phyloP scores from a whole-genome alignment of 345 rosid genomes.

The Populus tremula region DNA sequence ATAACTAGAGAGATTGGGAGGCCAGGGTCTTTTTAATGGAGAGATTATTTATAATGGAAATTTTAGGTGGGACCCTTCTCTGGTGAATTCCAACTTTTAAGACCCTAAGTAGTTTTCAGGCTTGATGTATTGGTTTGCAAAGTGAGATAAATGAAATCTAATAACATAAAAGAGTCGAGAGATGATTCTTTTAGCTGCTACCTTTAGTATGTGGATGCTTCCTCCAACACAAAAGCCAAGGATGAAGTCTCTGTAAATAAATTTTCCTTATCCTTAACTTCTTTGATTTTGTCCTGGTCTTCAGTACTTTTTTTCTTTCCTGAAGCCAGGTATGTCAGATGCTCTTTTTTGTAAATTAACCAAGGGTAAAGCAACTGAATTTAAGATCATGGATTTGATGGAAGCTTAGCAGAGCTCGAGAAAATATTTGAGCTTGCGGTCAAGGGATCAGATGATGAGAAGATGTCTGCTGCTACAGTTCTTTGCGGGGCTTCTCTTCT shows the following conservation, averaged over 20 bases:
- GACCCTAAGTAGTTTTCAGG: not conserved
- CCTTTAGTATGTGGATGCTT: slow-evolving; percentile 5
- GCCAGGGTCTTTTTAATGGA: slow-evolving; percentile 7
- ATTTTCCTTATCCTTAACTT: slow-evolving; percentile 20
- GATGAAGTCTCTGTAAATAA: slow-evolving; percentile 9
- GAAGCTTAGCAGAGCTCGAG: slow-evolving; percentile 96
- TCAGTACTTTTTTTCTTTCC: slow-evolving; percentile 62
- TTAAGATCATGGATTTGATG: slow-evolving; percentile 83
- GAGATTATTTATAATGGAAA: not conserved
- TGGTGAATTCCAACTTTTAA: not conserved
- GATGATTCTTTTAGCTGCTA: slow-evolving; percentile 3
- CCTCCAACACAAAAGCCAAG: slow-evolving; percentile 10
- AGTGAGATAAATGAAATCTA: not conserved
- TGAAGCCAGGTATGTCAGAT: slow-evolving; percentile 68
- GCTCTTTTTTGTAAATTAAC: slow-evolving; percentile 65
- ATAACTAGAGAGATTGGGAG: not conserved
- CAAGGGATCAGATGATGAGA: slow-evolving; percentile 84
- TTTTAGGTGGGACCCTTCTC: too few relatives aligned
- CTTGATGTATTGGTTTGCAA: slow-evolving; percentile 1
- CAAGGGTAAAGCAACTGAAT: slow-evolving; percentile 73
- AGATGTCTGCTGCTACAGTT: slow-evolving; percentile 84
- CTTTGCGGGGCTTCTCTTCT: slow-evolving; percentile 91
- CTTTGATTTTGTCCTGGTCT: slow-evolving; percentile 43
- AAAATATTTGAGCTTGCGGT: slow-evolving; percentile 83
- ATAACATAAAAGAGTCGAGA: not conserved